Conservation (phyloP, 306 rosid genomes). For the Fagus sylvatica region DNA sequence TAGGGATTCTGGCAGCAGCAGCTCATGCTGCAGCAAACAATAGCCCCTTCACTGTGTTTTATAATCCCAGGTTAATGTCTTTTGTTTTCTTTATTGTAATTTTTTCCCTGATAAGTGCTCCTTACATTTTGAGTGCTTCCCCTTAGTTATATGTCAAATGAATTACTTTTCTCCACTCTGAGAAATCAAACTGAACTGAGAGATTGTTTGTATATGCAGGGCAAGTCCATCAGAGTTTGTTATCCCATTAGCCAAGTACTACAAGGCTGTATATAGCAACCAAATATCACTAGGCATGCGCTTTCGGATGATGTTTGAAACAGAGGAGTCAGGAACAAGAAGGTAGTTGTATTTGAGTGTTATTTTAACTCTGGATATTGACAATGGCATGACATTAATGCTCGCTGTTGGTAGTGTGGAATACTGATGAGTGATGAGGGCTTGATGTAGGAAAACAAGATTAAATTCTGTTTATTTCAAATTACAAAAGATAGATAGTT, state of each 20-base stretch:
- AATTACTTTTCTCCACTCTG: slow-evolving; percentile 3
- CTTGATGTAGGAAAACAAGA: slow-evolving; percentile 10
- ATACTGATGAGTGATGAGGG: slow-evolving; percentile 4
- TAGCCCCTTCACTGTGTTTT: slow-evolving; percentile 83
- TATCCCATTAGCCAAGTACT: slow-evolving; percentile 93
- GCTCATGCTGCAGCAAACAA: slow-evolving; percentile 95
- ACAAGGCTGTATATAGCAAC: slow-evolving; percentile 90
- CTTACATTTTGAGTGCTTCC: slow-evolving; percentile 1
- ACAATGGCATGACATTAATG: background rate
- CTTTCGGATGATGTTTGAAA: slow-evolving; percentile 95
- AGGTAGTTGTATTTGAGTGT: slow-evolving; percentile 54
- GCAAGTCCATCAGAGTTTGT: slow-evolving; percentile 99
- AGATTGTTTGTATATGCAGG: slow-evolving; percentile 49
- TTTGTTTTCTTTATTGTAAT: background rate
- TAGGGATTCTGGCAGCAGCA: slow-evolving; percentile 96
- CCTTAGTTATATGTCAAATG: slow-evolving; percentile 10
- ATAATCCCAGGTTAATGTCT: slow-evolving; percentile 77
- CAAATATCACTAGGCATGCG: slow-evolving; percentile 97
- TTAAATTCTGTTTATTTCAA: slow-evolving; percentile 11
- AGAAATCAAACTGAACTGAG: slow-evolving; percentile 4
- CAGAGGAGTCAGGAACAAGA: slow-evolving; percentile 98
- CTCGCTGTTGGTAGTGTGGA: background rate
- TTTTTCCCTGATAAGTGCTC: background rate
- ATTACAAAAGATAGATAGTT: slow-evolving; percentile 12
- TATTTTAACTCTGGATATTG: background rate